Evolutionary conservation across 768 basidiomycete species (phyloP), one percentile per base, ranked within the genome.

Genomic region (Hirschioporus abietinus): DNA sequence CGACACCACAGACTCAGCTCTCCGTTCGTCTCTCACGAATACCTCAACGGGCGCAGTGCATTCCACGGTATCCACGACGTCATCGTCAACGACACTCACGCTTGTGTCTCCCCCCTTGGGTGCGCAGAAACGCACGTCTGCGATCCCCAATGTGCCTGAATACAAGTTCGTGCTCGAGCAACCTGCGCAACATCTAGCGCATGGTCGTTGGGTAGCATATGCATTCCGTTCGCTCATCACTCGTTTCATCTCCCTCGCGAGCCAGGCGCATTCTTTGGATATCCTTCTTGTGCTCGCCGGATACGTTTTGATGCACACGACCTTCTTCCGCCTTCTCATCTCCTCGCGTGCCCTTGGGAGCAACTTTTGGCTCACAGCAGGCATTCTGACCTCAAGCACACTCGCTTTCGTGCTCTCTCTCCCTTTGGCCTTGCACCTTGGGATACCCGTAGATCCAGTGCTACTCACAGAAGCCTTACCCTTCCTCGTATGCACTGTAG

Each of bases 401-500:
- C 89, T 96, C 68, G 90, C 92, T 0, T 89, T 99, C 74, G 84
- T 99, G 65, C 81, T 95, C 65, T 84, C 93, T 15, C 84, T 99
- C 7, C 90, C 96, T 17, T 74, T 88, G 57, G 86, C 89, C 23
- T 80, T 84, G 76, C 76, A 84, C 15, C 82, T 98, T 66, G 83
- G 84, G 71, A 93, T 99, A 67, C 90, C 89, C 23, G 89, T 99
- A 71, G 96, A 99, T 75, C 94, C 95, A 1, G 90, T 99, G 64
- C 89, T 90, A 10, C 83, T 99, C 63, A 94, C 93, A 10, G 97
- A 99, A 76, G 96, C 97, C 0, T 85, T 99, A 0, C 97, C 97
- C 0, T 99, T 99, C 88, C 82, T 99, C 62, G 96, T 99, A 36
- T 96, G 96, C 76, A 97, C 95, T 1, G 88, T 99, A 67, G 96